Base-by-base conservation (phyloP, 768 basidiomycete genomes). In the Austroboletus eburneus region DNA sequence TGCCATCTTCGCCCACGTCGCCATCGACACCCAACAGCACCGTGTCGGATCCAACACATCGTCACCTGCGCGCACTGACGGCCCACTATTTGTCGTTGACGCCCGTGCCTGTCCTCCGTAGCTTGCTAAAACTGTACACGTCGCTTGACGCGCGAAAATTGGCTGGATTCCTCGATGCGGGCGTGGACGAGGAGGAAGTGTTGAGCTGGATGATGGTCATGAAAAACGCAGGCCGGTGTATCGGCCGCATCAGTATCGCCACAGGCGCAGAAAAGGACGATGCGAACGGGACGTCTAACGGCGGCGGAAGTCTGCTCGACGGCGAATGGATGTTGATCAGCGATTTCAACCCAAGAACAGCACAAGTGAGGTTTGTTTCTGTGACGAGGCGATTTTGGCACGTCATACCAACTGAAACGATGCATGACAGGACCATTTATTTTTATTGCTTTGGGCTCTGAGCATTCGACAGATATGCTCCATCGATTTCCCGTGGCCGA, bases 141-240 rank as follows among this genome's bases (percentile, higher is more conserved):
- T 90, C 87, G 41, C 80, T 99, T 43, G 93, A 91, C 50, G 83
- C 93, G 12, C 80, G 80, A 61, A 97, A 97, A 70, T 78, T 99
- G 22, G 86, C 94, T 1, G 84, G 83, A 56, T 96, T 98, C 78
- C 72, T 95, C 37, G 91, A 92, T 50, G 41, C 58, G 2, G 65
- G 63, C 0, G 81, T 80, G 36, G 88, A 89, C 52, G 95, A 97
- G 69, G 95, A 98, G 62, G 87, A 89, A 66, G 85, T 97, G 61
- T 76, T 99, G 48, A 88, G 94, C 69, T 89, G 95, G 77, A 80
- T 98, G 77, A 96, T 98, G 92, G 84, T 91, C 36, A 79, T 96
- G 70, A 98, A 99, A 73, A 84, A 87, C 52, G 82, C 83, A 1
- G 88, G 87, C 57, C 75, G 91, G 59, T 89, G 87, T 49, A 80